Evolutionary conservation across 1,284 basidiomycete genomes (phyloP).

Genomic region (Malassezia restricta): DNA sequence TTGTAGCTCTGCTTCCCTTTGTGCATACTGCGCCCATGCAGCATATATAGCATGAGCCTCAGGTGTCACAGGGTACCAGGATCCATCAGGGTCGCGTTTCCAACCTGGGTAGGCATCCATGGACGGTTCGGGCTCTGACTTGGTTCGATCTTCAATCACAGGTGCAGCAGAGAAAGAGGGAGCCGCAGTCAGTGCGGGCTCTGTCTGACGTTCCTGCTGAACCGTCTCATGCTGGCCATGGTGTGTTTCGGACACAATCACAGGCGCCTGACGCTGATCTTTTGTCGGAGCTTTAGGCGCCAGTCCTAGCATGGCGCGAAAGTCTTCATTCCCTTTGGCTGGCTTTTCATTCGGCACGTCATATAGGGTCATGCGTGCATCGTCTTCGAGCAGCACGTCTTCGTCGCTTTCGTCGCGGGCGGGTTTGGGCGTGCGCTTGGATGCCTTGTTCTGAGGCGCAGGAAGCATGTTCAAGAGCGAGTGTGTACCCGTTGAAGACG

Average conservation of each 20-base stretch:
- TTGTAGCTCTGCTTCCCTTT: background rate
- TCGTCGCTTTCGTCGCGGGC: constrained; percentile 5
- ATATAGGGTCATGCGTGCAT: background rate
- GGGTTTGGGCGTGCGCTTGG: constrained; percentile 4
- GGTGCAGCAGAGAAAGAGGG: constrained; percentile 21
- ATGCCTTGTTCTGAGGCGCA: constrained; percentile 21
- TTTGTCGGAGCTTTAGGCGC: constrained; percentile 13
- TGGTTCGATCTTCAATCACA: constrained; percentile 9
- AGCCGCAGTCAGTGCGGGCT: background rate
- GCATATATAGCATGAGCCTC: constrained; percentile 34
- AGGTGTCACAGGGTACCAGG: constrained; percentile 41
- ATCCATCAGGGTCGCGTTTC: constrained; percentile 40
- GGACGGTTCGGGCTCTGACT: background rate
- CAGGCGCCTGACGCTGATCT: background rate
- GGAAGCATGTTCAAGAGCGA: constrained; percentile 39
- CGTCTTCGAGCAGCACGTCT: background rate
- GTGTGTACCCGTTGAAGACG: background rate
- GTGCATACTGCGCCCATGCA: constrained; percentile 13
- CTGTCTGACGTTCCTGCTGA: background rate
- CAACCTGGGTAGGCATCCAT: constrained; percentile 26
- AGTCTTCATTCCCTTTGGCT: constrained; percentile 36
- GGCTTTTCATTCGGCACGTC: constrained; percentile 7
- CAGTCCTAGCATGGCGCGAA: constrained; percentile 44
- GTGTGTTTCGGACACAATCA: background rate
- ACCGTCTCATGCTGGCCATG: background rate